A percentile compares a stretch with the other conserved stretches of the same genome.
These are phyloP conservation scores for Lyophyllum atratum DNA, from an alignment of 768 basidiomycete genomes.

Conservation along the genomic window DNA sequence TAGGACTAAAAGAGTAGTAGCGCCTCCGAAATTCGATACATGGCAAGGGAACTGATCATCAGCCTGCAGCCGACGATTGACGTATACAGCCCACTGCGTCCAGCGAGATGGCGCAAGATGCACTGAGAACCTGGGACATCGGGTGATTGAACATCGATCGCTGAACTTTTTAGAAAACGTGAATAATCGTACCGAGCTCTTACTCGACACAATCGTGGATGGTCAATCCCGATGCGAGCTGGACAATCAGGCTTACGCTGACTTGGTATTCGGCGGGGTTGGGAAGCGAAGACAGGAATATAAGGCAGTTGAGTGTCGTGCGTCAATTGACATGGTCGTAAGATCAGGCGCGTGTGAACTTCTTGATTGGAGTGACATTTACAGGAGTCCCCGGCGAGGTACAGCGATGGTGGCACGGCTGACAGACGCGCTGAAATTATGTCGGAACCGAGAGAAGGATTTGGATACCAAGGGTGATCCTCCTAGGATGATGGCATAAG, in stretches of 20 bases:
- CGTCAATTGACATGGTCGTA: too few species aligned
- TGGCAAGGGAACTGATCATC: conserved; percentile 1
- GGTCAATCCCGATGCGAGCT: conserved; percentile 11
- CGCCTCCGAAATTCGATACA: background rate
- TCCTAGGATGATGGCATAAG: too few species aligned
- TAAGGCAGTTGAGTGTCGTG: too few species aligned
- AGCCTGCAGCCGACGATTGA: background rate
- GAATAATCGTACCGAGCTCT: background rate
- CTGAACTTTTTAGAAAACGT: conserved; percentile 7
- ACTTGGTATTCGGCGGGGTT: background rate
- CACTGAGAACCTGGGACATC: background rate
- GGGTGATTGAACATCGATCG: conserved; percentile 4
- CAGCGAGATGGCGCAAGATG: conserved; percentile 5
- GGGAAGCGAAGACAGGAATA: background rate
- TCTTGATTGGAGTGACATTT: too few species aligned
- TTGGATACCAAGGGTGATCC: too few species aligned
- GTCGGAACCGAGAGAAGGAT: too few species aligned
- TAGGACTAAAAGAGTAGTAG: background rate
- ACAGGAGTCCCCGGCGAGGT: too few species aligned
- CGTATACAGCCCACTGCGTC: background rate
- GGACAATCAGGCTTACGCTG: background rate
- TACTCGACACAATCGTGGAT: conserved; percentile 9
- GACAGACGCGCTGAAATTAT: too few species aligned
- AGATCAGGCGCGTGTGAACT: too few species aligned
- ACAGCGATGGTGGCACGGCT: too few species aligned